These are phyloP conservation scores for Secale cereale DNA, from an alignment of 176 grass and related monocot species.

Conservation along the genomic window DNA sequence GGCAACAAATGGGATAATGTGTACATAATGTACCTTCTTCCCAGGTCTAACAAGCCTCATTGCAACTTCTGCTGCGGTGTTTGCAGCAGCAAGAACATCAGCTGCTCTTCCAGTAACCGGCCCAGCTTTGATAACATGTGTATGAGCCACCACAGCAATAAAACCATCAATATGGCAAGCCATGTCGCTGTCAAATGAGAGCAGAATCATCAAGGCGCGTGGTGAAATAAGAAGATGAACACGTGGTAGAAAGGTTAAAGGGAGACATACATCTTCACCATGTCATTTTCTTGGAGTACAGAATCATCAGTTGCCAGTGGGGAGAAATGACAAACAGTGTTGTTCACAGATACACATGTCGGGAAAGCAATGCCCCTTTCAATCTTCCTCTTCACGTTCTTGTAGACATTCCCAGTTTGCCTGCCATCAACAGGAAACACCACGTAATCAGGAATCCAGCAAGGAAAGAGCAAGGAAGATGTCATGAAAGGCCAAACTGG, in stretches of 20 bases:
- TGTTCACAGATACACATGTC: constrained; percentile 90
- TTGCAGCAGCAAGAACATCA: constrained; percentile 89
- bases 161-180: constrained; percentile 99
- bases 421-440: constrained; percentile 28
- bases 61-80: constrained; percentile 93
- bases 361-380: constrained; percentile 96
- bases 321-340: constrained; percentile 93
- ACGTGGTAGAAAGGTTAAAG: background rate
- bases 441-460: constrained; percentile 14
- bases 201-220: background rate
- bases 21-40: constrained; percentile 61
- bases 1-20: background rate
- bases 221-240: background rate
- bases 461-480: constrained; percentile 8
- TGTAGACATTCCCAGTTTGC: constrained; percentile 94
- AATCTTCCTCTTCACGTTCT: constrained; percentile 96
- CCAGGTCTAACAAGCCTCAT: constrained; percentile 92
- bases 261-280: constrained; percentile 88
- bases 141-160: constrained; percentile 98
- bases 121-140: constrained; percentile 70
- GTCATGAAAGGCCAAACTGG: background rate
- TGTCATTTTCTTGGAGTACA: constrained; percentile 82
- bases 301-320: constrained; percentile 80
- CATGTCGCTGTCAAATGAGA: constrained; percentile 70
- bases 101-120: constrained; percentile 73